Conservation (phyloP, 2,329 filamentous ascomycete genomes). For the Aspergillus tubingensis region DNA sequence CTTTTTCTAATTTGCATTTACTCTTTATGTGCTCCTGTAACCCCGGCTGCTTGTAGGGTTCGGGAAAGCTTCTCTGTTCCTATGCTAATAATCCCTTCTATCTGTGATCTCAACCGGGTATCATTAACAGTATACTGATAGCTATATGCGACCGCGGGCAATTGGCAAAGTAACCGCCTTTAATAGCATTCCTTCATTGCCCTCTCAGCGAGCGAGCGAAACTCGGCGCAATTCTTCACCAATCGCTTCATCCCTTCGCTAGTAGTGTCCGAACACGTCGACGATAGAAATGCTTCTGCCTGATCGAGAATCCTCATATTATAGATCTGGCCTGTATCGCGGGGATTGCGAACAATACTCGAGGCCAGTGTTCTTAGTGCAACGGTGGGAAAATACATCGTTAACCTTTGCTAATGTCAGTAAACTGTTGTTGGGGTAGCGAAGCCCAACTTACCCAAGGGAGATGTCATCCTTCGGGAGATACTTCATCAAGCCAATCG, state of each 20-base stretch:
- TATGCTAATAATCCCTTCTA: no score
- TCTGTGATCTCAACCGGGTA: no score
- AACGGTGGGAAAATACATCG: slow-evolving; percentile 20
- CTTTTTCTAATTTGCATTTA: no score
- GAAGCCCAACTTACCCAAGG: slow-evolving; percentile 11
- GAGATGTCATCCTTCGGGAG: slow-evolving; percentile 16
- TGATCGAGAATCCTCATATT: slow-evolving; percentile 18
- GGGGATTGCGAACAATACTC: slow-evolving; percentile 18
- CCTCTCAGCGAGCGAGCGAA: slow-evolving; percentile 16
- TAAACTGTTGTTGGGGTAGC: neutral
- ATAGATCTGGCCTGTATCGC: slow-evolving; percentile 11
- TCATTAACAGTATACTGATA: no score
- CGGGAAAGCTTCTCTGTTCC: no score
- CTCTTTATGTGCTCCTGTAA: no score
- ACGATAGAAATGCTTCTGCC: slow-evolving; percentile 18
- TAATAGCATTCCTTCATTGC: neutral
- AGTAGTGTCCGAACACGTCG: slow-evolving; percentile 4
- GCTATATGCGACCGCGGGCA: neutral
- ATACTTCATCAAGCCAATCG: slow-evolving; percentile 20
- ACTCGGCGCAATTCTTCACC: slow-evolving; percentile 18
- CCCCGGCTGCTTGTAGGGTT: no score
- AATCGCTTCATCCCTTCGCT: slow-evolving; percentile 14
- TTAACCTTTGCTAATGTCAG: slow-evolving; percentile 5
- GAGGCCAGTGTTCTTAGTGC: slow-evolving; percentile 20
- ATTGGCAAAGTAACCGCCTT: neutral